Evolutionary conservation across 2,329 filamentous ascomycete genomes (phyloP).

Genomic region (Cryphonectria parasitica): DNA sequence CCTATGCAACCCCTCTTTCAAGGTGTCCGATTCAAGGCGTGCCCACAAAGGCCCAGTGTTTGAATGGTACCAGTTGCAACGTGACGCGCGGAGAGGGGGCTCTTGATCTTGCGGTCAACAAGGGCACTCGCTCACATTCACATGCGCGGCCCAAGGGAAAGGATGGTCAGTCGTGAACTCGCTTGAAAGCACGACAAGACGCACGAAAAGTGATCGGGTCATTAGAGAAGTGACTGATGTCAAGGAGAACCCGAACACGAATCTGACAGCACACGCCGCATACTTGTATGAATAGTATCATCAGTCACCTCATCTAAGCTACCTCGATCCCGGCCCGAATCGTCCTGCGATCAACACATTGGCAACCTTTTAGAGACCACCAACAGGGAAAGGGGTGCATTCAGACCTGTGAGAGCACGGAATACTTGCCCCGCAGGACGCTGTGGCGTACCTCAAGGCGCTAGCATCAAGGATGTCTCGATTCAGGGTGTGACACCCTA

Average conservation of each 20-base stretch:
- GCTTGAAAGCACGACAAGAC: not conserved
- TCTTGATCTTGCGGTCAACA: not conserved
- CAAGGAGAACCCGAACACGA: not conserved
- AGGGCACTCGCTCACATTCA: not conserved
- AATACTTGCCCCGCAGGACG: slow-evolving; percentile 1
- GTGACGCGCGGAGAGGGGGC: not conserved
- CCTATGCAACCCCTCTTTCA: not conserved
- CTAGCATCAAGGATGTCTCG: not conserved
- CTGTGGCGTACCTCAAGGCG: not conserved
- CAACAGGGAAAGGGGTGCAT: not conserved
- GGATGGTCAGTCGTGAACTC: not conserved
- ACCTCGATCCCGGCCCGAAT: slow-evolving; percentile 5
- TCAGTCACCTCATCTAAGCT: not conserved
- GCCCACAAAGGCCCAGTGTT: not conserved
- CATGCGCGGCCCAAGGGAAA: not conserved
- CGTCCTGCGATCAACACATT: not conserved
- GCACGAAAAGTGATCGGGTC: not conserved
- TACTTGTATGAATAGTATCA: not conserved
- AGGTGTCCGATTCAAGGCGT: not conserved
- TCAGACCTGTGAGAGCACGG: not conserved
- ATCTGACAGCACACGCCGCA: not conserved
- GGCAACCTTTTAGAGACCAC: not conserved
- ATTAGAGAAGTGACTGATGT: not conserved
- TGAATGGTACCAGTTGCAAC: not conserved
- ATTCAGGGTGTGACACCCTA: not conserved